Conservation (phyloP, 2,329 filamentous ascomycete species). For the Colletotrichum zoysiae region DNA sequence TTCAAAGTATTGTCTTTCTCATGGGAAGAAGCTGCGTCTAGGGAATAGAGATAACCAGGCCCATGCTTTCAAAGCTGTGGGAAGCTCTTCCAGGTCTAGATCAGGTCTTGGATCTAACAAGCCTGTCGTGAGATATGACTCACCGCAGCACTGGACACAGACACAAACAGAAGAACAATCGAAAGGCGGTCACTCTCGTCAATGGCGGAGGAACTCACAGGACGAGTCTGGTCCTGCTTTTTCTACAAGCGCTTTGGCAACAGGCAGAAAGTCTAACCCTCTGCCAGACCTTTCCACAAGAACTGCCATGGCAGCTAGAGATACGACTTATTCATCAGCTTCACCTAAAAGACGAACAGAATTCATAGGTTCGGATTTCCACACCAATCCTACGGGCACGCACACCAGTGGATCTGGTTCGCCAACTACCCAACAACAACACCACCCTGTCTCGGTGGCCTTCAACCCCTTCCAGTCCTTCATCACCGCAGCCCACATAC, state of each 20-base stretch:
- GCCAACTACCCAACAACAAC: not conserved
- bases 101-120: not conserved
- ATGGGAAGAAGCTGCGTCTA: conserved; percentile 2
- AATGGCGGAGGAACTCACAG: not conserved
- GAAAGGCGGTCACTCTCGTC: not conserved
- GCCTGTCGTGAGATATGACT: not conserved
- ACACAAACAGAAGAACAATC: not conserved
- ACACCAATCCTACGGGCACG: not conserved
- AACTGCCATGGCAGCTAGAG: conserved; percentile 22
- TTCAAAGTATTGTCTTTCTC: conserved; percentile 5
- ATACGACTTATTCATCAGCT: conserved; percentile 8
- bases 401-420: not conserved
- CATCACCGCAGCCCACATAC: not conserved
- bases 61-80: not conserved
- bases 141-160: not conserved
- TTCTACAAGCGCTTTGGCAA: conserved; percentile 1
- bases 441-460: not conserved
- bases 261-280: conserved; percentile 14
- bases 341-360: not conserved
- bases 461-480: conserved; percentile 9
- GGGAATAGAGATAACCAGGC: not conserved
- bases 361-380: not conserved
- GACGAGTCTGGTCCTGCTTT: not conserved
- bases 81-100: not conserved
- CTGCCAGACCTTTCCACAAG: conserved; percentile 27